Conservation (phyloP, 108 stramenopile species). For the Bacterosira constricta region DNA sequence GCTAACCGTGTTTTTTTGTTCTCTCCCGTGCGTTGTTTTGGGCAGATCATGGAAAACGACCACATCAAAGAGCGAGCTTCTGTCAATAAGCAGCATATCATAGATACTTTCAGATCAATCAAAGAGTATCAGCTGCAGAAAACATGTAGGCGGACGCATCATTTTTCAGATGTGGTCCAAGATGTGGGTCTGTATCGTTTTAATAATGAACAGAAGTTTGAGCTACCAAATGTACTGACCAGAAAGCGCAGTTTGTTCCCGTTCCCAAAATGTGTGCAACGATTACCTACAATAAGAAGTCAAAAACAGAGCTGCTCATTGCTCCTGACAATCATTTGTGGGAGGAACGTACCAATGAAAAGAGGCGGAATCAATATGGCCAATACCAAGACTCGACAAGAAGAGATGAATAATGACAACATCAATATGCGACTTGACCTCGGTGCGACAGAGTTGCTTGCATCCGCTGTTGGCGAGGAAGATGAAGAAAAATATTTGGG, state of each 20-base stretch:
- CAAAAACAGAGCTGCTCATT: conserved; percentile 17
- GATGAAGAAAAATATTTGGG: neutral
- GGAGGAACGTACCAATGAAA: conserved; percentile 30
- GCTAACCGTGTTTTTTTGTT: neutral
- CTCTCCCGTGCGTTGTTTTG: neutral
- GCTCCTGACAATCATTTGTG: conserved; percentile 32
- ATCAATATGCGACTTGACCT: neutral
- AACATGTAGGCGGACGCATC: neutral
- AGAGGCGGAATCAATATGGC: neutral
- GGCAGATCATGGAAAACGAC: conserved; percentile 7
- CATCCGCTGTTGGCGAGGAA: too few species aligned
- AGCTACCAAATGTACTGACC: neutral
- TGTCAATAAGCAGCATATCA: conserved; percentile 18
- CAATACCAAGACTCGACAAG: neutral
- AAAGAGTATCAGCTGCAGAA: conserved; percentile 7
- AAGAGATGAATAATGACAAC: neutral
- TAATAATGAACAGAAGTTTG: neutral
- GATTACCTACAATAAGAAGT: conserved; percentile 6
- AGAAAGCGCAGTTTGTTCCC: conserved; percentile 27
- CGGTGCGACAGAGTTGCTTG: too few species aligned
- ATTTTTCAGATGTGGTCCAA: conserved; percentile 40
- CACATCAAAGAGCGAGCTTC: conserved; percentile 27
- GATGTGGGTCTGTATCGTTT: conserved; percentile 33
- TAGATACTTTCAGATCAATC: conserved; percentile 25
- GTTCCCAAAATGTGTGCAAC: conserved; percentile 8